phyloP scores from a whole-genome alignment of 1,284 basidiomycete genomes.

The Xerocomus amazonicus region DNA sequence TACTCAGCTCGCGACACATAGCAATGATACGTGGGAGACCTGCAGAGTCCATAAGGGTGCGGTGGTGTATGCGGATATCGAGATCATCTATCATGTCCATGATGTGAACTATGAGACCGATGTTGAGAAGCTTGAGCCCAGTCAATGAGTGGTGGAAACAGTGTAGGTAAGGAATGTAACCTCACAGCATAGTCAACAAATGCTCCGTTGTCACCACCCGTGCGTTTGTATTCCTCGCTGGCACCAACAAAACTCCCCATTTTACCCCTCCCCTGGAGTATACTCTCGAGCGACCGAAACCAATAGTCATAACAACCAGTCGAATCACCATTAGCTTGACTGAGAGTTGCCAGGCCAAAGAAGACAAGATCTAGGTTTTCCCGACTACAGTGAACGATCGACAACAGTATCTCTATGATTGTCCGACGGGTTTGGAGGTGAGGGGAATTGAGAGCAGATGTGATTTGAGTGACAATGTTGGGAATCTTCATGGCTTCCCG shows the following conservation, averaged over 20 bases:
- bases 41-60: constrained; percentile 85
- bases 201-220: constrained; percentile 59
- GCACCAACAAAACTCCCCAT: constrained; percentile 96
- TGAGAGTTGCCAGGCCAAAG: constrained; percentile 63
- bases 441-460: constrained; percentile 82
- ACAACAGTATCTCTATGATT: constrained; percentile 74
- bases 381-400: constrained; percentile 60
- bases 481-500: constrained; percentile 78
- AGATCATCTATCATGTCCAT: constrained; percentile 67
- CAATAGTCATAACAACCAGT: constrained; percentile 77
- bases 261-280: constrained; percentile 81
- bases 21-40: constrained; percentile 76
- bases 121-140: constrained; percentile 54
- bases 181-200: constrained; percentile 84
- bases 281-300: constrained; percentile 82
- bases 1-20: constrained; percentile 69
- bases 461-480: constrained; percentile 78
- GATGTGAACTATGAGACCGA: constrained; percentile 69
- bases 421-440: constrained; percentile 79
- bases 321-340: constrained; percentile 60
- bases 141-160: constrained; percentile 15
- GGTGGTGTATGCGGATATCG: constrained; percentile 81
- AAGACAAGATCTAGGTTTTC: constrained; percentile 54
- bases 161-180: constrained; percentile 19
- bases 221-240: constrained; percentile 80